Conservation (phyloP, 441 rosid species). For the Iberis amara region DNA sequence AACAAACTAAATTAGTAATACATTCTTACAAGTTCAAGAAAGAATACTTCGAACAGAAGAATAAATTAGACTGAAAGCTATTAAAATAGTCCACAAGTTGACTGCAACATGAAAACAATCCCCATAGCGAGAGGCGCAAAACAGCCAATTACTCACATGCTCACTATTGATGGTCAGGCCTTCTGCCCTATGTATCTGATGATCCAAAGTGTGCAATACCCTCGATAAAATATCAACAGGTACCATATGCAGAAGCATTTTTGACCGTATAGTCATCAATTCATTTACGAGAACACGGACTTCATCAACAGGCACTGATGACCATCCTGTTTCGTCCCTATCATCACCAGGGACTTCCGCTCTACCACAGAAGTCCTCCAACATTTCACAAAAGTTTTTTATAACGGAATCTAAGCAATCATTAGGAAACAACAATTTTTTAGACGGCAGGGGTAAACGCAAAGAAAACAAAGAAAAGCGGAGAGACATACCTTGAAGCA, state of each 20-base stretch:
- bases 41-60: slow-evolving; percentile 14
- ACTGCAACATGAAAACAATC: slow-evolving; percentile 19
- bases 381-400: slow-evolving; percentile 61
- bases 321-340: slow-evolving; percentile 83
- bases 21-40: slow-evolving; percentile 19
- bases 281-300: slow-evolving; percentile 75
- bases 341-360: slow-evolving; percentile 81
- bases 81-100: slow-evolving; percentile 11
- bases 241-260: slow-evolving; percentile 80
- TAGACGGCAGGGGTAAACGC: slow-evolving; percentile 19
- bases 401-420: slow-evolving; percentile 54
- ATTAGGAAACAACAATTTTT: slow-evolving; percentile 22
- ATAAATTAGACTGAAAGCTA: neutral
- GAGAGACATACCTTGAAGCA: slow-evolving; percentile 62
- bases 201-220: slow-evolving; percentile 71
- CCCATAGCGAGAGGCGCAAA: slow-evolving; percentile 11
- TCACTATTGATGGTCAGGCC: slow-evolving; percentile 75
- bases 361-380: slow-evolving; percentile 79
- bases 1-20: slow-evolving; percentile 1
- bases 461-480: slow-evolving; percentile 20
- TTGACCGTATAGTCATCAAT: slow-evolving; percentile 66
- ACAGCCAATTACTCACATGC: slow-evolving; percentile 51
- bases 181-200: slow-evolving; percentile 97
- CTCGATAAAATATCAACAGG: slow-evolving; percentile 75
- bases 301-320: slow-evolving; percentile 58